Base-by-base conservation (phyloP, 2,329 filamentous ascomycete genomes). In the Fusarium nanum region DNA sequence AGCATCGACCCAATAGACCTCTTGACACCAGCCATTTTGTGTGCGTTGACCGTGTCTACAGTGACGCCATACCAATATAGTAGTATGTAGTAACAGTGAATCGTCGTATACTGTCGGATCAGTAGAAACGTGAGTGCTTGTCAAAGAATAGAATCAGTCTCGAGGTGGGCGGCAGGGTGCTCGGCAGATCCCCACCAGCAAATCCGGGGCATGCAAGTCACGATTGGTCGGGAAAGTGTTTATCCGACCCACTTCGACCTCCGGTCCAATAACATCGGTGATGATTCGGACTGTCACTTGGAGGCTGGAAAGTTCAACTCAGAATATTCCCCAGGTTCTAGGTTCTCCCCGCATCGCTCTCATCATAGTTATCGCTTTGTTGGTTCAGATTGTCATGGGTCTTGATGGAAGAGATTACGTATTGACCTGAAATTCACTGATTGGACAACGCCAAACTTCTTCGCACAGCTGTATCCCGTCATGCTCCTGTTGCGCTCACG, bases 11-110 rank as follows among this genome's bases (percentile, higher is more conserved):
- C 71, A n/a, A 81, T 76, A 16, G 79, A 74, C 75, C 82, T 77
- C 74, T 83, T 84, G 58, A 83, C 76, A 56, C 81, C 81, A 16
- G 81, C 79, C 68, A 80, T 79, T 50, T 71, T 63, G 56, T 54
- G 42, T 18, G 72, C 16, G 30, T 75, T 75, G 73, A 69, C 70
- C 69, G 68, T 28, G 53, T 62, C 34, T 49, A 71, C 34, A 56
- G 46, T 44, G 53, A 53, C 54, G 60, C 67, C 73, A 75, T 75
- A 52, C 8, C 55, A 47, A 37, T n/a, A 34, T 20, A 23, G 25
- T 10, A 37, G 13, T 30, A 28, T 37, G 22, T 23, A 49, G 46
- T 23, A 13, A 25, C 18, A 37, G 34, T n/a, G 6, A n/a, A n/a
- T 11, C 3, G 34, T n/a, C 5, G 34, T n/a, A 12, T 32, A 32